Evolutionary conservation across 805 yeast genomes (phyloP), one percentile per base, ranked within the genome.

Genomic region (Nakazawaea peltata): DNA sequence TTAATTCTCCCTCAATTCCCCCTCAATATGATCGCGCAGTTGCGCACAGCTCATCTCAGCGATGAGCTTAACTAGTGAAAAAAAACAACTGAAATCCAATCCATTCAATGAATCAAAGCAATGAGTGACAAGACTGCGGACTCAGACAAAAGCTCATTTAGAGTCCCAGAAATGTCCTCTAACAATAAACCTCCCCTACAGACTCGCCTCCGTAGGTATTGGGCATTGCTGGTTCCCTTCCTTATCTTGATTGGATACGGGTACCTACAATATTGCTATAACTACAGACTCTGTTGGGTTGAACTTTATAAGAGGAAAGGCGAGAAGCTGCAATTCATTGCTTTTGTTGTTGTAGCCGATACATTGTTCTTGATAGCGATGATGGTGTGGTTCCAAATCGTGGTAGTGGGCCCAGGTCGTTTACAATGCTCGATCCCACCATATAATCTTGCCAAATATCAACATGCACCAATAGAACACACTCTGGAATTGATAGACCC

Each of bases 391-490:
- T 28, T 44, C 0, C 51, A 65, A 16, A 49, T 78, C 1, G 42
- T 64, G 13, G 11, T 48, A 2, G 36, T 47, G n/a, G 90, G 88
- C 0, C 83, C 88, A 0, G 92, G 92, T 0, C 46, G 31, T 3
- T 34, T 59, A 1, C 66, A 69, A 0, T 45, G 51, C 4, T 44
- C 53, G 23, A 41, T 61, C 5, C 71, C 72, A 1, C 51, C 66
- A 2, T 61, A 53, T 36, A 52, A 48, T 38, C 48, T 43, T 30
- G 50, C 36, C 28, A 46, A 17, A 32, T 60, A 51, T 26, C 45
- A 49, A 30, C 43, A 31, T 28, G 37, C 22, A 32, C 26, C 28
- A 17, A 23, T 22, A n/a, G n/a, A n/a, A n/a, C n/a, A n/a, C n/a
- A n/a, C n/a, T n/a, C n/a, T n/a, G n/a, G n/a, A n/a, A n/a, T n/a